Evolutionary conservation across 2,329 filamentous ascomycete genomes (phyloP).

Genomic region (Daldinia sp.): DNA sequence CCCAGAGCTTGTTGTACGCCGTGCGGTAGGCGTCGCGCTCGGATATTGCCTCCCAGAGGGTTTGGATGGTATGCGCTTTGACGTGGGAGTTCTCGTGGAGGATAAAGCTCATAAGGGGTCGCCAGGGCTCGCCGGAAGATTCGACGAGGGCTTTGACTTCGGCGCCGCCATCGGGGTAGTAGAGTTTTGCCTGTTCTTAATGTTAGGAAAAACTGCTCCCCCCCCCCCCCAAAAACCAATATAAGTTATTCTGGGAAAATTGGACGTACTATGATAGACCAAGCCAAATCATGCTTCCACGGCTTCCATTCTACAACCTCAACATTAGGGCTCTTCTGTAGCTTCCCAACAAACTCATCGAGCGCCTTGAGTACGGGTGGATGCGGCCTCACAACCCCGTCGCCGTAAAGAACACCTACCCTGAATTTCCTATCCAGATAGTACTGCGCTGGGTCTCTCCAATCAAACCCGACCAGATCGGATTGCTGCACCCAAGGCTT

Average conservation of each 20-base stretch:
- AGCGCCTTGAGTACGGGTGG: constrained; percentile 67
- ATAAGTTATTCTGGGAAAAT: neutral
- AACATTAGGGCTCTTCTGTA: constrained; percentile 57
- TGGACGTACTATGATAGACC: constrained; percentile 48
- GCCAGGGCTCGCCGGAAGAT: constrained; percentile 63
- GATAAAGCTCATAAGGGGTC: constrained; percentile 67
- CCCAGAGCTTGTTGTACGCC: constrained; percentile 51
- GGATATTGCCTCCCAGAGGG: constrained; percentile 52
- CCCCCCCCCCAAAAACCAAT: no score
- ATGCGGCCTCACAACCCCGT: constrained; percentile 67
- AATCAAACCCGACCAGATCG: constrained; percentile 36
- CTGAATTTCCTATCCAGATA: constrained; percentile 57
- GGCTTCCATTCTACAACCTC: constrained; percentile 66
- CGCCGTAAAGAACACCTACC: constrained; percentile 67
- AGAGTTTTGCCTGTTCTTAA: constrained; percentile 51
- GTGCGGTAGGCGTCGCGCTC: constrained; percentile 52
- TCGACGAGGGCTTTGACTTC: constrained; percentile 60
- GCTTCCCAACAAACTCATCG: constrained; percentile 59
- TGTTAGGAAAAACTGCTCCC: neutral
- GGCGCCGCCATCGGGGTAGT: constrained; percentile 68
- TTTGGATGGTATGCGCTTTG: constrained; percentile 50
- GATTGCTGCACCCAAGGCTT: constrained; percentile 44
- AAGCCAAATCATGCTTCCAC: constrained; percentile 59
- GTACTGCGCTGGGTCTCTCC: constrained; percentile 31
- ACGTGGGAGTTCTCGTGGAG: constrained; percentile 60